phyloP scores from a whole-genome alignment of 2,329 filamentous ascomycete species.

The Xylaria polymorpha region DNA sequence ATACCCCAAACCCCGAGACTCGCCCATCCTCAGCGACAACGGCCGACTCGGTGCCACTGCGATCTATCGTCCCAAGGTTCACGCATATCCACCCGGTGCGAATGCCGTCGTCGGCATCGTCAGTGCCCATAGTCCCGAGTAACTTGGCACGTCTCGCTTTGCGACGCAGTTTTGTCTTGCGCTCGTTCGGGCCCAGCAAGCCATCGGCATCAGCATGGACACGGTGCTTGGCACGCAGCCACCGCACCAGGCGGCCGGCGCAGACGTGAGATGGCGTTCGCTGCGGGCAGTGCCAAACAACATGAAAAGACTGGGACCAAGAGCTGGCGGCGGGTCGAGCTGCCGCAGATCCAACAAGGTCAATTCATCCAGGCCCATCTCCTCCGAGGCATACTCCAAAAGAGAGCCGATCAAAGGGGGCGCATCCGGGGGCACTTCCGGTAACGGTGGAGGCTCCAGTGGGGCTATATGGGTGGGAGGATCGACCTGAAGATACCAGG shows the following conservation, averaged over 20 bases:
- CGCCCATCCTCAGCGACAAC: conserved; percentile 62
- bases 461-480: conserved; percentile 63
- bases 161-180: conserved; percentile 86
- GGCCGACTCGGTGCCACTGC: conserved; percentile 59
- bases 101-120: conserved; percentile 82
- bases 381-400: conserved; percentile 81
- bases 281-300: conserved; percentile 90
- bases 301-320: conserved; percentile 93
- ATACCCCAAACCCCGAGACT: conserved; percentile 80
- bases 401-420: conserved; percentile 79
- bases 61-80: conserved; percentile 79
- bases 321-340: conserved; percentile 85
- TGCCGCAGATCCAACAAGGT: conserved; percentile 83
- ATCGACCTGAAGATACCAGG: conserved; percentile 88
- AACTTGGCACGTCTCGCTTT: conserved; percentile 85
- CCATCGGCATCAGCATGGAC: conserved; percentile 86
- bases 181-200: conserved; percentile 86
- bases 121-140: conserved; percentile 74
- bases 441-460: conserved; percentile 60
- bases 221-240: conserved; percentile 78
- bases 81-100: conserved; percentile 97
- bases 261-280: conserved; percentile 91
- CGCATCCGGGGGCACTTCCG: conserved; percentile 71
- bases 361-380: conserved; percentile 87
- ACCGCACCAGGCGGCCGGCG: conserved; percentile 88